A percentile compares a stretch with the other conserved stretches of the same genome.
Evolutionary conservation across 1,284 basidiomycete genomes (phyloP).

Genomic region (Waitea zeae): DNA sequence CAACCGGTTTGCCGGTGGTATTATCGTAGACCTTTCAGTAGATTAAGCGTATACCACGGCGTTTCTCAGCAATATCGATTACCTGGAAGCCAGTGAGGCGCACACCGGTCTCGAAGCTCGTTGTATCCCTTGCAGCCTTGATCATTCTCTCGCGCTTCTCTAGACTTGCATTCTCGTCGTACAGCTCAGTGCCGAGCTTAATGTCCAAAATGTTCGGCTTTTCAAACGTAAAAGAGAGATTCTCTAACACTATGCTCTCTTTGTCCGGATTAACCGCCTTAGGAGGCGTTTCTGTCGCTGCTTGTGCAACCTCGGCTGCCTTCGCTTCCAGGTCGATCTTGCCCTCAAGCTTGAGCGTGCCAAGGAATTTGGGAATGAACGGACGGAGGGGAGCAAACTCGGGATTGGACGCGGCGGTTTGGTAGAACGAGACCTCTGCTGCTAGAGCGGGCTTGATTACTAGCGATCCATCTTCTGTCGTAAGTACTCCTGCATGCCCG

Average conservation of each 20-base stretch:
- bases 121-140: constrained; percentile 52
- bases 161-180: constrained; percentile 47
- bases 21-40: constrained; percentile 58
- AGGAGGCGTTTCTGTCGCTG: no score
- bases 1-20: constrained; percentile 28
- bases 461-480: constrained; percentile 59
- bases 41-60: constrained; percentile 3
- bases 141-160: constrained; percentile 76
- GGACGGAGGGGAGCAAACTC: constrained; percentile 26
- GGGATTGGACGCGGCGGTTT: constrained; percentile 27
- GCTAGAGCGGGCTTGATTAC: constrained; percentile 74
- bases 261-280: no score
- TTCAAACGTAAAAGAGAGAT: constrained; percentile 54
- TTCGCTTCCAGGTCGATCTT: constrained; percentile 22
- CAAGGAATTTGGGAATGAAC: constrained; percentile 61
- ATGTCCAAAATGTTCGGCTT: constrained; percentile 82
- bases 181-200: constrained; percentile 81
- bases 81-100: constrained; percentile 86
- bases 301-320: constrained; percentile 8
- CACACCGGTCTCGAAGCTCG: constrained; percentile 60
- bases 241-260: constrained; percentile 78
- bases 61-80: no score
- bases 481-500: constrained; percentile 68
- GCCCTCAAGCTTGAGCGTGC: constrained; percentile 57
- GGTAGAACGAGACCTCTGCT: constrained; percentile 73